Evolutionary conservation across 129 eudicot species (phyloP).

Genomic region (sunflower (Helianthus annuus)): HanXRQr2.0-SUNRISE NC_035436.2:169364687-169365186

Average conservation of each 20-base stretch:
- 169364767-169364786: conserved; percentile 42
- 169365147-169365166: conserved; percentile 32
- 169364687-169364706: neutral
- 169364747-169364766: conserved; percentile 60
- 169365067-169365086: neutral
- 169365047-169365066: neutral
- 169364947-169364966: conserved; percentile 47
- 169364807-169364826: conserved; percentile 34
- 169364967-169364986: conserved; percentile 49
- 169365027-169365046: neutral
- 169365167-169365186: conserved; percentile 35
- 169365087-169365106: neutral
- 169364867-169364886: too few relatives aligned
- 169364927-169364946: conserved; percentile 39
- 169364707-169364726: conserved; percentile 41
- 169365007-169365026: conserved; percentile 40
- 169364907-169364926: neutral
- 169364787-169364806: conserved; percentile 42
- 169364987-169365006: conserved; percentile 40
- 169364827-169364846: neutral
- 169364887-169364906: too few relatives aligned
- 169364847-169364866: neutral
- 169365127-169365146: conserved; percentile 21
- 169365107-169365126: neutral
- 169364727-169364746: conserved; percentile 46